Evolutionary conservation across 1,284 basidiomycete genomes (phyloP).

Genomic region (Cutaneotrichosporon sp.): DNA sequence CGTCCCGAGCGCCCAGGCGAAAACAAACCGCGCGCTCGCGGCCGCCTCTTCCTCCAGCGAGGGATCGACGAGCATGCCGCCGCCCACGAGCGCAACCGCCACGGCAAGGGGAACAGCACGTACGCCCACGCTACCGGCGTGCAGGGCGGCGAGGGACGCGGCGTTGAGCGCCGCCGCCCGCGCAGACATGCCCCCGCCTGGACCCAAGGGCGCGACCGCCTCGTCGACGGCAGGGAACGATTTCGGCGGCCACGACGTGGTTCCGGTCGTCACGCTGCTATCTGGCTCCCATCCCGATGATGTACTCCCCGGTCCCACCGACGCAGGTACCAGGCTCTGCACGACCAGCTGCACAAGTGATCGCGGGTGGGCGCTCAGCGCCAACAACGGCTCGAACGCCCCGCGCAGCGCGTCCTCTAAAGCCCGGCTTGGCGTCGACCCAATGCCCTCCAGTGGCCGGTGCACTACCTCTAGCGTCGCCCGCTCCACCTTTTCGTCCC

Average conservation of each 20-base stretch:
- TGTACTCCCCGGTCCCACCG: conserved; percentile 24
- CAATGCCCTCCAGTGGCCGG: conserved; percentile 50
- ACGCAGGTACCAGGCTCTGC: conserved; percentile 54
- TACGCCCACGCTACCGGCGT: conserved; percentile 48
- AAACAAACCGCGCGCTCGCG: conserved; percentile 56
- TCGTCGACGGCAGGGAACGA: neutral
- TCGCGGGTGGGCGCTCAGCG: conserved; percentile 51
- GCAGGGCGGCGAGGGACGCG: conserved; percentile 48
- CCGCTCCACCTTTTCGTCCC: conserved; percentile 52
- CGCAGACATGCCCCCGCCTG: conserved; percentile 14
- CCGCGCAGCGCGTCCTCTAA: conserved; percentile 38
- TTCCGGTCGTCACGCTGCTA: neutral
- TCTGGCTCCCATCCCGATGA: neutral
- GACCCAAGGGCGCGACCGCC: neutral
- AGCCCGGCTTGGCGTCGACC: conserved; percentile 45
- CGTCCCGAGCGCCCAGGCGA: conserved; percentile 48
- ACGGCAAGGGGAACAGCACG: conserved; percentile 49
- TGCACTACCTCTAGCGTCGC: conserved; percentile 53
- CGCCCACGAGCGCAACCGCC: conserved; percentile 44
- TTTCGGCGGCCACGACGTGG: neutral
- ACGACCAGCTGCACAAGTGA: conserved; percentile 61
- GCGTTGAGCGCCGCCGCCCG: conserved; percentile 56
- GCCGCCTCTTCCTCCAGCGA: conserved; percentile 59
- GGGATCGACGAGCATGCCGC: conserved; percentile 64
- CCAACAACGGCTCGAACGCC: conserved; percentile 47